A percentile compares a stretch with the other conserved stretches of the same genome.
Evolutionary conservation across 441 rosid genomes (phyloP).

Genomic region (Isatis lusitanica): DNA sequence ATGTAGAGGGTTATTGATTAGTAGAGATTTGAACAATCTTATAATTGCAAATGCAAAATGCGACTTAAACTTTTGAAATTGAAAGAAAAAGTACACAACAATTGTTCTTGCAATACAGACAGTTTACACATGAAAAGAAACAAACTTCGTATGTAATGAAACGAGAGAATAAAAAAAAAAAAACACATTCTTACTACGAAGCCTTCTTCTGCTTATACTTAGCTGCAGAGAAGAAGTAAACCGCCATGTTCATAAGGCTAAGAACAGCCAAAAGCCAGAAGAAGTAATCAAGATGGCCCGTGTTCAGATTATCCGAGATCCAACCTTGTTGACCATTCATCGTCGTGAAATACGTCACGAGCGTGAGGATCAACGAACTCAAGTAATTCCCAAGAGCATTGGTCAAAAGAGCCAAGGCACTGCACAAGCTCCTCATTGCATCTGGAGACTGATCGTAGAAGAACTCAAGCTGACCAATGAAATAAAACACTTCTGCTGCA

Average conservation of each 20-base stretch:
- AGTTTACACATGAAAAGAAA: constrained; percentile 8
- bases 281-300: constrained; percentile 83
- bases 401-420: constrained; percentile 68
- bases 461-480: constrained; percentile 78
- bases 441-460: constrained; percentile 91
- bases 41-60: neutral
- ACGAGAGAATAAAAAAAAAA: neutral
- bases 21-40: too few species aligned
- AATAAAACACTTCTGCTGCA: constrained; percentile 71
- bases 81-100: constrained; percentile 7
- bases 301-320: constrained; percentile 79
- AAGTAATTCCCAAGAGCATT: constrained; percentile 74
- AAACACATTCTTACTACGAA: constrained; percentile 27
- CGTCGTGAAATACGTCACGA: constrained; percentile 71
- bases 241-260: constrained; percentile 58
- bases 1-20: too few species aligned
- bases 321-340: constrained; percentile 59
- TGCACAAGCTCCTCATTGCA: constrained; percentile 85
- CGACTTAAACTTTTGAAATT: constrained; percentile 1
- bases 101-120: neutral
- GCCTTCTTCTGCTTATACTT: constrained; percentile 73
- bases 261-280: constrained; percentile 92
- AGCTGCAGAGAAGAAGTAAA: constrained; percentile 57
- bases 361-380: constrained; percentile 72
- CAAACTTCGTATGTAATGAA: constrained; percentile 18